phyloP scores from a whole-genome alignment of 169 alveolate species.

The Plasmodium yoelii region DNA sequence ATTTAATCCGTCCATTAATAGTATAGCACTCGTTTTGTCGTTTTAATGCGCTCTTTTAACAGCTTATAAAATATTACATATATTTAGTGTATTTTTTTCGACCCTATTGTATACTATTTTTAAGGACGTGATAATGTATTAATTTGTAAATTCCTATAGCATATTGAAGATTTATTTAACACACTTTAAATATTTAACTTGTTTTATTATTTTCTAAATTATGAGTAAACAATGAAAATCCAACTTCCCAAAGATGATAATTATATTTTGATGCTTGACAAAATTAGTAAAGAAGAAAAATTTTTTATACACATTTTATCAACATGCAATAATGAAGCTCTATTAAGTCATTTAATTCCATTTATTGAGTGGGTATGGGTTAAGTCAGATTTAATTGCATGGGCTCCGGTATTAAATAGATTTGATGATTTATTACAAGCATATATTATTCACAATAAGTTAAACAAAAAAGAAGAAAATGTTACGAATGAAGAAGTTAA shows the following conservation, averaged over 20 bases:
- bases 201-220: background rate
- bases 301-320: constrained; percentile 80
- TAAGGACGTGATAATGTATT: too few species aligned
- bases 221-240: constrained; percentile 82
- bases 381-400: constrained; percentile 83
- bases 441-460: constrained; percentile 74
- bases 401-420: constrained; percentile 88
- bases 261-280: constrained; percentile 81
- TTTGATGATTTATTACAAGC: constrained; percentile 82
- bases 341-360: constrained; percentile 79
- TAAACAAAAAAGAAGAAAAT: constrained; percentile 62
- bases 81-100: too few species aligned
- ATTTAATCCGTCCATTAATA: too few species aligned
- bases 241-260: constrained; percentile 87
- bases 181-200: too few species aligned
- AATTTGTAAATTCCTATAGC: too few species aligned
- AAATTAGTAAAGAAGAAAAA: constrained; percentile 83
- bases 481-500: constrained; percentile 4
- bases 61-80: too few species aligned
- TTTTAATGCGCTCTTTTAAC: too few species aligned
- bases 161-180: too few species aligned
- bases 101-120: too few species aligned
- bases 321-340: constrained; percentile 77
- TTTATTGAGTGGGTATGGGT: constrained; percentile 89
- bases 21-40: too few species aligned